Evolutionary conservation across 441 rosid species (phyloP), one percentile per base, ranked within the genome.

Genomic region (Pelargonium fulgidum): DNA sequence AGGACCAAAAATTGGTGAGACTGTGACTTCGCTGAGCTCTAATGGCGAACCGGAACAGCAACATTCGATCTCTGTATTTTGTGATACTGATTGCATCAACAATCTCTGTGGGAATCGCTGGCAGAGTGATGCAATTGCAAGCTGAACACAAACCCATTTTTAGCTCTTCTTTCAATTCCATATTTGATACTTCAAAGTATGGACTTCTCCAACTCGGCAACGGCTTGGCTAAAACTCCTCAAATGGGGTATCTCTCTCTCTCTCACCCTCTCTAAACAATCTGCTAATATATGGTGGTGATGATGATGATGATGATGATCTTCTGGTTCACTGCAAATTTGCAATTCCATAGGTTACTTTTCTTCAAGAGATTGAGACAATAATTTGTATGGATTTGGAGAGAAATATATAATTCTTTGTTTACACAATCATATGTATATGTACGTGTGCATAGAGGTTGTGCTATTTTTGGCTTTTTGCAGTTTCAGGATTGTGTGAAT

Each of bases 181-280:
- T 86, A 70, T 94, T 78, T 76, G 92, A 87, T 68, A 85, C 92
- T 72, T 91, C 99, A 44, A 78, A 78, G 69, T 91, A 91, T 74
- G 96, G 96, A 2, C 79, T 79, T 74, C 74, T 90, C 63, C 96
- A 94, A 72, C 96, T 94, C 82, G 77, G 86, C 68, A 94, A 94
- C 62, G 97, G 97, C 24, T 76, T 94, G 73, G 97, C 88, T 77
- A 78, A n/a, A 70, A 87, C 97, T 84, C 99, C 99, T 79, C 97
- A 87, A 78, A 91, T 94, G 97, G 99, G 99, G 99, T 86, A 62
- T n/a, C 62, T 62, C 39, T 76, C 66, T 77, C 16, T 54, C 67
- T 39, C 29, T 75, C 64, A 41, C 26, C 64, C 41, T 65, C 45
- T 74, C 33, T 24, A 24, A 2, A 24, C 2, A 24, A 1, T 42